Percentiles rank a stretch among this genome's conserved stretches.
phyloP scores from a whole-genome alignment of 371 early-diverging fungal species.

The Mucor mucedo region DNA sequence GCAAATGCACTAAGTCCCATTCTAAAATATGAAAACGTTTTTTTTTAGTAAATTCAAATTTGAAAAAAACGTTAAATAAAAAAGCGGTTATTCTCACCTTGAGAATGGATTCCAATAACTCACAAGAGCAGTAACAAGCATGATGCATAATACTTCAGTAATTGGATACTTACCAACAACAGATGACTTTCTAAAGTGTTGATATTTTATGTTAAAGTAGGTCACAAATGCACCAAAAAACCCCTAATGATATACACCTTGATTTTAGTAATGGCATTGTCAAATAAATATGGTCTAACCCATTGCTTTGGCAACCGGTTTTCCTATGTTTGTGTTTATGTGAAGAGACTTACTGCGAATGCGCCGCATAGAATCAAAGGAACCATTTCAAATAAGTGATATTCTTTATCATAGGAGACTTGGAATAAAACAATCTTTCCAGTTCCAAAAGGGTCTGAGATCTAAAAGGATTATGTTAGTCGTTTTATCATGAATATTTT shows the following conservation, averaged over 20 bases:
- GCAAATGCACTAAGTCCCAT: constrained; percentile 81
- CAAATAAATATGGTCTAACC: too few species aligned
- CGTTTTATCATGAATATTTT: background rate
- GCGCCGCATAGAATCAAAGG: constrained; percentile 82
- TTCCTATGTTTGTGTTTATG: background rate
- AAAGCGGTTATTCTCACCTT: constrained; percentile 36
- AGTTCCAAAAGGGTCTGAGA: constrained; percentile 87
- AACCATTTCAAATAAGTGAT: constrained; percentile 88
- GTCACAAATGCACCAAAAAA: constrained; percentile 85
- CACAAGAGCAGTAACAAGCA: constrained; percentile 74
- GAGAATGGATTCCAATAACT: constrained; percentile 80
- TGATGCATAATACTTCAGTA: constrained; percentile 74
- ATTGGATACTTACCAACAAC: constrained; percentile 63
- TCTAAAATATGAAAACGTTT: constrained; percentile 20
- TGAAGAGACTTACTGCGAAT: constrained; percentile 68
- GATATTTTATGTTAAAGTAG: constrained; percentile 69
- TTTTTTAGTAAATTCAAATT: background rate
- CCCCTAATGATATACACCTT: constrained; percentile 56
- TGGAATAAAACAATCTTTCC: constrained; percentile 93
- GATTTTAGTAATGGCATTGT: too few species aligned
- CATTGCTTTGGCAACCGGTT: background rate
- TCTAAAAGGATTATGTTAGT: constrained; percentile 34
- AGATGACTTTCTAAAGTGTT: constrained; percentile 61
- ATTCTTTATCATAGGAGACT: constrained; percentile 84
- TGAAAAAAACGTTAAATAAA: background rate